phyloP scores from a whole-genome alignment of 257 asterid genomes.

The Buddleja alternifolia region DNA sequence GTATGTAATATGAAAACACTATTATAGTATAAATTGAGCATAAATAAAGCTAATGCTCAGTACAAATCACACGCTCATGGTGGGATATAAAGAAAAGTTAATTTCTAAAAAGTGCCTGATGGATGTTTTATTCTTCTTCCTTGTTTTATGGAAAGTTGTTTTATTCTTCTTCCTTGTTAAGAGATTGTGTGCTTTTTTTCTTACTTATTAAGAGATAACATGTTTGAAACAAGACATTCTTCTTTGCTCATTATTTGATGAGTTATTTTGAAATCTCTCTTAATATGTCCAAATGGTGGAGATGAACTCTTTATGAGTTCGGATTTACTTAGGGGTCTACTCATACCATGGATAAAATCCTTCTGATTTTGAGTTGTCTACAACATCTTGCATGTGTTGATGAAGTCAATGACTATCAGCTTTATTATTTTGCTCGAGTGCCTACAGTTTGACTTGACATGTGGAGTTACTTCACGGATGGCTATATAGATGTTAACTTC shows the following conservation, averaged over 20 bases:
- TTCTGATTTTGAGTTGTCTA: background rate
- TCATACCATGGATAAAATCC: background rate
- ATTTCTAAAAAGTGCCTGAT: no score
- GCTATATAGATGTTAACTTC: background rate
- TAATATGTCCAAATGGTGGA: background rate
- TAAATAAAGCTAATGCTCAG: background rate
- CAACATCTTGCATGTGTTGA: background rate
- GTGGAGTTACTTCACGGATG: background rate
- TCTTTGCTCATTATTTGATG: no score
- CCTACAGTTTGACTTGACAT: background rate
- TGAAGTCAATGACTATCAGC: background rate
- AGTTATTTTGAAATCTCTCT: background rate
- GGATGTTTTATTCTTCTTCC: no score
- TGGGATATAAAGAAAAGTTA: no score
- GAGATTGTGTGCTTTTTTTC: no score
- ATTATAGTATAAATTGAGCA: background rate
- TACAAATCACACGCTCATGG: background rate
- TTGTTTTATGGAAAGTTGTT: no score
- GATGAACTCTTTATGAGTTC: background rate
- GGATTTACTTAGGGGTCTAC: background rate
- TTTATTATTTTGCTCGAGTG: background rate
- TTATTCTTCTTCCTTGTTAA: no score
- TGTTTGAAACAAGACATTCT: no score
- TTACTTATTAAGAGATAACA: no score
- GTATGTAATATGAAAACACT: slow-evolving; percentile 1